These are phyloP conservation scores for Theileria equi DNA, from an alignment of 169 alveolate species.

Conservation along the genomic window DNA sequence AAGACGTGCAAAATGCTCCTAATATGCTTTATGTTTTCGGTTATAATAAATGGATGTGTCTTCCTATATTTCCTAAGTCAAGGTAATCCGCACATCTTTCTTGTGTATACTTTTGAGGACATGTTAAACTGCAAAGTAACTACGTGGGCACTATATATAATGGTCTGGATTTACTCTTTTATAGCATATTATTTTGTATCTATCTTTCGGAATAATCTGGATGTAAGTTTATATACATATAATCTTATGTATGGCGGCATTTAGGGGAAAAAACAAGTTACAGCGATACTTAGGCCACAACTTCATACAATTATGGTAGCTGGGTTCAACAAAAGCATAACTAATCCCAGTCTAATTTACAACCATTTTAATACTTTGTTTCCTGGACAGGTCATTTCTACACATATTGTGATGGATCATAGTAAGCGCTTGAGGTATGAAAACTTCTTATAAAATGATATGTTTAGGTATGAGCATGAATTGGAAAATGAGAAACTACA, in stretches of 20 bases:
- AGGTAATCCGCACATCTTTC: slow-evolving; percentile 15
- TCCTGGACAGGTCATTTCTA: slow-evolving; percentile 57
- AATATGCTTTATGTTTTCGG: slow-evolving; percentile 28
- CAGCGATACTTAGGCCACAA: slow-evolving; percentile 61
- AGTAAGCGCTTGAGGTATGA: slow-evolving; percentile 44
- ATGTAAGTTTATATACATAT: slow-evolving; percentile 31
- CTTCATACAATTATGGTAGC: slow-evolving; percentile 59
- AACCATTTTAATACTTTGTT: slow-evolving; percentile 45
- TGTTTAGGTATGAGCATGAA: slow-evolving; percentile 35
- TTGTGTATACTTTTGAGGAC: slow-evolving; percentile 45
- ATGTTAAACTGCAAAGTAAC: slow-evolving; percentile 35
- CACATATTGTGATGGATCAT: slow-evolving; percentile 48
- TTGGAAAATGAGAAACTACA: slow-evolving; percentile 14
- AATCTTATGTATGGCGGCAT: neutral
- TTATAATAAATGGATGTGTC: slow-evolving; percentile 21
- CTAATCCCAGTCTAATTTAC: slow-evolving; percentile 35
- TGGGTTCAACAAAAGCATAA: slow-evolving; percentile 50
- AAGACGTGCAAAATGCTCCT: slow-evolving; percentile 43
- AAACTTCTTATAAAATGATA: neutral
- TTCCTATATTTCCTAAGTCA: slow-evolving; percentile 25
- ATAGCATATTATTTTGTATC: slow-evolving; percentile 42
- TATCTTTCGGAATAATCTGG: slow-evolving; percentile 23
- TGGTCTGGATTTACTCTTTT: slow-evolving; percentile 58
- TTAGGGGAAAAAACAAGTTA: slow-evolving; percentile 41
- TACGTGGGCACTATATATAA: slow-evolving; percentile 55